These are phyloP conservation scores for Phlegmacium glaucopus DNA, from an alignment of 768 basidiomycete genomes.

Conservation along the genomic window DNA sequence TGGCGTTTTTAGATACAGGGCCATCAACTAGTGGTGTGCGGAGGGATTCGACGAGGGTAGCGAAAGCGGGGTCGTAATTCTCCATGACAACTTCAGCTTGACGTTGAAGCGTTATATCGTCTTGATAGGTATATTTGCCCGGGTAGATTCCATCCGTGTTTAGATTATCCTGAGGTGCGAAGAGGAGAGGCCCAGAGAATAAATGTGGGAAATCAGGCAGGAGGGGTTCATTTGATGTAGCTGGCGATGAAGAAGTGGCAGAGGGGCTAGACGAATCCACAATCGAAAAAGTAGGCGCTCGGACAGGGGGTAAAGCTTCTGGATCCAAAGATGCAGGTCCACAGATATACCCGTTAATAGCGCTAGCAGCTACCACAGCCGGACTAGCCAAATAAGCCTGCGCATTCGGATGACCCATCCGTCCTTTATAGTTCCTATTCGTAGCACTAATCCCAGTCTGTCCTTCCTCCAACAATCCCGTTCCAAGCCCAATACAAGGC, in stretches of 20 bases:
- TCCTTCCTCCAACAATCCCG: conserved; percentile 90
- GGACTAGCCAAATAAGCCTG: conserved; percentile 95
- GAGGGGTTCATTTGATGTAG: conserved; percentile 54
- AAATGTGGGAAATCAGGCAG: conserved; percentile 77
- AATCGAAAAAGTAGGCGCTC: conserved; percentile 58
- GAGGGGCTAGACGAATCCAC: conserved; percentile 27
- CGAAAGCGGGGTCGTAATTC: conserved; percentile 93
- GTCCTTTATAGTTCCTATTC: conserved; percentile 98
- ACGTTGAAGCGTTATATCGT: conserved; percentile 92
- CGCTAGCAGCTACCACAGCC: conserved; percentile 95
- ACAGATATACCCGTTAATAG: conserved; percentile 87
- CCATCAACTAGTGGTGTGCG: conserved; percentile 17
- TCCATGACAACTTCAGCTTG: conserved; percentile 99
- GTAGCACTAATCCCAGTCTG: conserved; percentile 97
- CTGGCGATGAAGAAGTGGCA: conserved; percentile 25
- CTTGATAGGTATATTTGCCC: conserved; percentile 98
- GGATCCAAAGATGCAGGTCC: conserved; percentile 70
- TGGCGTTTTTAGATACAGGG: conserved; percentile 22
- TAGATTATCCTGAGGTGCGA: conserved; percentile 93
- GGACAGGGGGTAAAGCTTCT: conserved; percentile 42
- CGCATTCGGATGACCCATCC: conserved; percentile 96
- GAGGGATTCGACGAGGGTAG: conserved; percentile 59
- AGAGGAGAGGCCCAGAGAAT: conserved; percentile 86
- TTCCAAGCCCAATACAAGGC: conserved; percentile 95
- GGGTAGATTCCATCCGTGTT: conserved; percentile 99